phyloP scores from a whole-genome alignment of 257 asterid genomes.

The Nicotiana benthamiana region DNA sequence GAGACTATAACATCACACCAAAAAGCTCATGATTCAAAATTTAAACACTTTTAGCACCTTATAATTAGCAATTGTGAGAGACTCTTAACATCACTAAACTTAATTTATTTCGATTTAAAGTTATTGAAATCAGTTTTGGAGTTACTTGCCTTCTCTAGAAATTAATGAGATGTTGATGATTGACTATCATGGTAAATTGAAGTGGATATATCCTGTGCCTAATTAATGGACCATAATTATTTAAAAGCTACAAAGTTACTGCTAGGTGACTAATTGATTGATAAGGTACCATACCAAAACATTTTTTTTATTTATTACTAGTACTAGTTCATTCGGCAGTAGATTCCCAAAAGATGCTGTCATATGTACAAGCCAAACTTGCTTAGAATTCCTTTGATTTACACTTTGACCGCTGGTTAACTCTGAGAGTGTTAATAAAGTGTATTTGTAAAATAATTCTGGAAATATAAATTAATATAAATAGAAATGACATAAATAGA shows the following conservation, averaged over 20 bases:
- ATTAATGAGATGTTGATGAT: slow-evolving; percentile 26
- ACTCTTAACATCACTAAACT: slow-evolving; percentile 11
- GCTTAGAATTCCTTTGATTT: too few relatives aligned
- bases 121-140: slow-evolving; percentile 15
- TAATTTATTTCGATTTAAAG: slow-evolving; percentile 5
- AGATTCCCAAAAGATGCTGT: too few relatives aligned
- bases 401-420: too few relatives aligned
- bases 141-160: slow-evolving; percentile 18
- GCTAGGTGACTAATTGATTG: slow-evolving; percentile 11
- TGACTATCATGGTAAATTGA: slow-evolving; percentile 33
- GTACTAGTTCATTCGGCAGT: too few relatives aligned
- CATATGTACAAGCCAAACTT: too few relatives aligned
- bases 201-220: slow-evolving; percentile 29
- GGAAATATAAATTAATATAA: too few relatives aligned
- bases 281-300: neutral
- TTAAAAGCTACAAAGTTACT: slow-evolving; percentile 8
- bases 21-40: slow-evolving; percentile 18
- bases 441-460: too few relatives aligned
- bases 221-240: slow-evolving; percentile 21
- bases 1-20: slow-evolving; percentile 27
- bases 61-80: slow-evolving; percentile 22
- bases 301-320: too few relatives aligned
- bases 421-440: too few relatives aligned
- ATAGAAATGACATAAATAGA: too few relatives aligned
- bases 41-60: slow-evolving; percentile 22